Percentiles rank a stretch among this genome's conserved stretches.
Evolutionary conservation across 2,329 filamentous ascomycete genomes (phyloP).

Genomic region (Gnomoniopsis sp.): DNA sequence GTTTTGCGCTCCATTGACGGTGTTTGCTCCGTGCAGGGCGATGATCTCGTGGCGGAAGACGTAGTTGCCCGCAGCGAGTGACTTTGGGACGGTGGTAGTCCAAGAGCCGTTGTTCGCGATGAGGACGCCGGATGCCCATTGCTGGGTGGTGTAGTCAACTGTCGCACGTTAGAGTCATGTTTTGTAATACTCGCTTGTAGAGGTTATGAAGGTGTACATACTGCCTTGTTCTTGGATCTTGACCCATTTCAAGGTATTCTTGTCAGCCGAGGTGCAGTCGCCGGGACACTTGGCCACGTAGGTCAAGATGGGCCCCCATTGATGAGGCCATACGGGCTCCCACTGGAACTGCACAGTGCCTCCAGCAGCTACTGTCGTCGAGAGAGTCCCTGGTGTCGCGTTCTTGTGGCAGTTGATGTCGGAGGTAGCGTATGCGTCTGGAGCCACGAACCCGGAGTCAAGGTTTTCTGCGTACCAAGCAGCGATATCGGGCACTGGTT

Average conservation of each 20-base stretch:
- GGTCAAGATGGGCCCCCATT: not conserved
- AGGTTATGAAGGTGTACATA: not conserved
- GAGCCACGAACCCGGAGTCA: constrained; percentile 52
- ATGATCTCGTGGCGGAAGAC: constrained; percentile 52
- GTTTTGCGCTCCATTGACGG: constrained; percentile 26
- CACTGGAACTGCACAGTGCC: constrained; percentile 55
- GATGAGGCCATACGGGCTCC: constrained; percentile 32
- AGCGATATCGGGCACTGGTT: constrained; percentile 30
- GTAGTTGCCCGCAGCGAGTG: constrained; percentile 44
- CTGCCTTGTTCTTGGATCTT: not conserved
- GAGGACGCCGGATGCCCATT: constrained; percentile 42
- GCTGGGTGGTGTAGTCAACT: constrained; percentile 35
- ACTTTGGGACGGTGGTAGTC: constrained; percentile 40
- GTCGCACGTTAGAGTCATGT: constrained; percentile 40
- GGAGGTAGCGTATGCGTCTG: constrained; percentile 39
- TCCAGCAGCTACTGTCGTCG: constrained; percentile 53
- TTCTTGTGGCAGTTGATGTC: constrained; percentile 62
- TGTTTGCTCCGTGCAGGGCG: constrained; percentile 31
- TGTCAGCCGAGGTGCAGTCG: not conserved
- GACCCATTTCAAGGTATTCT: not conserved
- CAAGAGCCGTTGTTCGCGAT: constrained; percentile 52
- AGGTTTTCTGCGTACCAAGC: constrained; percentile 51
- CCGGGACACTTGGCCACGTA: not conserved
- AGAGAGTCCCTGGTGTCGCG: constrained; percentile 42
- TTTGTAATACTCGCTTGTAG: constrained; percentile 22